Evolutionary conservation across 169 alveolate genomes (phyloP), one percentile per base, ranked within the genome.

Genomic region (Miamiensis avidus): DNA sequence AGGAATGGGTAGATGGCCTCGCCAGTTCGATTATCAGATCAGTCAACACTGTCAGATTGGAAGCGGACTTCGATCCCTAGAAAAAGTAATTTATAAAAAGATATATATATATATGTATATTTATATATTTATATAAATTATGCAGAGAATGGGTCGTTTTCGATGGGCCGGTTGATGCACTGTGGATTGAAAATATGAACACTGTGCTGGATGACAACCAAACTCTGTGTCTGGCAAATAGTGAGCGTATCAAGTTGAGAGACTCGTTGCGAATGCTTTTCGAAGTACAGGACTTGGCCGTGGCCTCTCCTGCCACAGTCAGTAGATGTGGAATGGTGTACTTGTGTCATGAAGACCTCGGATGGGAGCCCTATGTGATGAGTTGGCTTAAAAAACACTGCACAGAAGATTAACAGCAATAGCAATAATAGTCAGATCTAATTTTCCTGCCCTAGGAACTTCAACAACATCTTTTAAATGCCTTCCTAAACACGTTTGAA

Each of bases 161-260:
- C 87, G 99, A 97, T 90, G 99, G 99, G 1, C 99, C 99, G 0
- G 98, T 97, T 29, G 95, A 91, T 90, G 97, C 99, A 34, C 88
- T 95, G 65, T 97, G 99, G 98, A 95, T 97, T 31, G 99, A 97
- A 87, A 96, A 96, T 88, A 97, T 97, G 98, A 97, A 97, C 88
- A 95, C 97, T 75, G 99, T 97, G 25, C 90, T 97, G 34, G 99
- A 97, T 89, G 99, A 97, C 91, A 91, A 93, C 81, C 96, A 93
- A 96, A 94, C 95, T 75, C 91, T 97, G 65, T 95, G 98, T 83
- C 87, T 95, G 64, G 88, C 93, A 6, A 90, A 88, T 83, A 88
- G 93, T 28, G 97, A 94, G 84, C 85, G 92, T n/a, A 94, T 94
- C 29, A 90, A 90, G 74, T 64, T 94, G 73, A 90, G 95, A 91